Evolutionary conservation across 495 filamentous ascomycete genomes (phyloP), one percentile per base, ranked within the genome.

Genomic region (Chlorociboria aeruginascens): DNA sequence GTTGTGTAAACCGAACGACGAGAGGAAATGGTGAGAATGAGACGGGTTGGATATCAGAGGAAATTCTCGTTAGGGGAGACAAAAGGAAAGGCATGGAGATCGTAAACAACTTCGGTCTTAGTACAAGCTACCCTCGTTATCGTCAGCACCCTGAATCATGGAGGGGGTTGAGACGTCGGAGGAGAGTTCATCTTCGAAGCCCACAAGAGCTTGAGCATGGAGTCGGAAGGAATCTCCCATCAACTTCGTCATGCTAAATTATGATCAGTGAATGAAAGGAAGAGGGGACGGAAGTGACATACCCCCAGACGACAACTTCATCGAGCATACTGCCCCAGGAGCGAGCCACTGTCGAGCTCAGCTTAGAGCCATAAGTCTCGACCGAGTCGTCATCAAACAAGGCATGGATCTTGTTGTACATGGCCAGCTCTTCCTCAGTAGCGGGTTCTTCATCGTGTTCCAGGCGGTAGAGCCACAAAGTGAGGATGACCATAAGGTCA

Each of bases 141-240:
- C 72, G 51, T 78, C 74, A 35, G 68, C 72, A 46, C 73, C 74
- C 49, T 78, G 74, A 30, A 73, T 78, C 74, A 78, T 78, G 42
- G 74, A 78, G 38, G 74, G 74, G 33, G 74, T 78, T 38, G 74
- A 76, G 38, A 72, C 73, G 51, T 68, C 72, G n/a, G 74, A 76
- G 34, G 70, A 70, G 52, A 73, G 61, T 56, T 78, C 86, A 61
- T 95, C 93, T 57, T 94, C 89, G 63, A 95, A 95, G 63, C 92
- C 87, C 38, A 86, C 76, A 16, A 98, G 78, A 43, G 92, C 89
- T 66, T 97, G 88, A 12, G 92, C 84, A 67, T 96, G 89, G 48
- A 95, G 82, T 61, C 92, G 89, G 79, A 97, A 98, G 40, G 92
- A 89, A 63, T 97, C 93, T 62, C 92, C 92, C 85, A 98, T 93